Evolutionary conservation across 2,329 filamentous ascomycete genomes (phyloP), one percentile per base, ranked within the genome.

Genomic region (Paecilomyces dactylethromorphus): DNA sequence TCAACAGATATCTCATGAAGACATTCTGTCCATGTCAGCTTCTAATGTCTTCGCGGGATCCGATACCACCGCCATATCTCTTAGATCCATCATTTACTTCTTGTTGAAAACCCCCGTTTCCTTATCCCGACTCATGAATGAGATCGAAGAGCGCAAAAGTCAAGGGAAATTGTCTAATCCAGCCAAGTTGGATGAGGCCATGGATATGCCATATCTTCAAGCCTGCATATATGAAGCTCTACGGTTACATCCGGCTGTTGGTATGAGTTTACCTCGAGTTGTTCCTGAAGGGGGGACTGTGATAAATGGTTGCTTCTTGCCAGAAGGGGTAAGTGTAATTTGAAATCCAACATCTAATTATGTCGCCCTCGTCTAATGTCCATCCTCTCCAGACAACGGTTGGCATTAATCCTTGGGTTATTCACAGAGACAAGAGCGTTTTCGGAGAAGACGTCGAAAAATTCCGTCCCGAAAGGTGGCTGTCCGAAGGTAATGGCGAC

Each of bases 1-100:
- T 0, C 50, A 63, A 12, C 66, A 73, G 13, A 73, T 78, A 58
- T 69, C 73, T 55, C 67, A 71, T 53, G 69, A 67, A 11, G 71
- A 66, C 56, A 62, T 79, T 3, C 63, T 74, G 7, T 71, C 69
- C 55, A 76, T 76, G 69, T 70, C 70, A 0, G 70, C 71, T 2
- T 69, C 59, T 51, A 76, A 72, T 52, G 74, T 79, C 56, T 70
- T 73, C 29, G 78, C 77, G 5, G 77, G 76, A 11, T 71, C 70
- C 10, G 78, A 80, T 56, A 80, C 77, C 0, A 79, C 77, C 4
- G 74, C 74, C 21, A 72, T 75, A n/a, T 71, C 71, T 1, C 68
- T 71, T 1, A 63, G 70, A 15, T 68, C 71, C 2, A 69, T 76
- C 55, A 66, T 77, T 54, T 76, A 76, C 64, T 69, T 71, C 58